Evolutionary conservation across 2,329 filamentous ascomycete genomes (phyloP).

Genomic region (Metarhizium sp.): DNA sequence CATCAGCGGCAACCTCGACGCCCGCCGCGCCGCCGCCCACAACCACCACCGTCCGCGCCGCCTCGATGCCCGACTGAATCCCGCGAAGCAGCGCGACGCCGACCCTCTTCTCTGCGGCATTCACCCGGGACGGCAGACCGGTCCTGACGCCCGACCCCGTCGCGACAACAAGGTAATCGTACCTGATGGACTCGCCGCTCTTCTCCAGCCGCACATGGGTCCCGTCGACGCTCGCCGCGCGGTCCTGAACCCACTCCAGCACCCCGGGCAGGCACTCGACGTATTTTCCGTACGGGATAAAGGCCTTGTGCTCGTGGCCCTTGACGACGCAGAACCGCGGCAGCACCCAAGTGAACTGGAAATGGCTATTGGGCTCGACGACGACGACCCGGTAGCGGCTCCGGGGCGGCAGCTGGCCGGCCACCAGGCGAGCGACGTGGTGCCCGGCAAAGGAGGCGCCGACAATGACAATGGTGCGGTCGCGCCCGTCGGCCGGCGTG

Average conservation of each 20-base stretch:
- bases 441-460: constrained; percentile 51
- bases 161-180: constrained; percentile 47
- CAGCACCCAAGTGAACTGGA: constrained; percentile 51
- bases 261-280: constrained; percentile 23
- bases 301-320: constrained; percentile 47
- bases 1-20: constrained; percentile 51
- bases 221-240: constrained; percentile 27
- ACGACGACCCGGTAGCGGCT: constrained; percentile 41
- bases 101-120: constrained; percentile 28
- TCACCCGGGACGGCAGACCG: constrained; percentile 38
- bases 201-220: constrained; percentile 29
- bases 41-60: constrained; percentile 35
- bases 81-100: constrained; percentile 32
- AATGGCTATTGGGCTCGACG: constrained; percentile 50
- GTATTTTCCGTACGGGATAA: constrained; percentile 46
- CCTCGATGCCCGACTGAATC: constrained; percentile 36
- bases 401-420: constrained; percentile 35
- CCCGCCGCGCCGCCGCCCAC: constrained; percentile 53
- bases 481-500: constrained; percentile 12
- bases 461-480: constrained; percentile 42
- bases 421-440: constrained; percentile 36
- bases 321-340: constrained; percentile 48
- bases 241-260: constrained; percentile 32
- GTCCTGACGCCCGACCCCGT: constrained; percentile 40
- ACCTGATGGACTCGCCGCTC: constrained; percentile 35